phyloP scores from a whole-genome alignment of 2,329 filamentous ascomycete genomes.

The Trichoderma atroviride region DNA sequence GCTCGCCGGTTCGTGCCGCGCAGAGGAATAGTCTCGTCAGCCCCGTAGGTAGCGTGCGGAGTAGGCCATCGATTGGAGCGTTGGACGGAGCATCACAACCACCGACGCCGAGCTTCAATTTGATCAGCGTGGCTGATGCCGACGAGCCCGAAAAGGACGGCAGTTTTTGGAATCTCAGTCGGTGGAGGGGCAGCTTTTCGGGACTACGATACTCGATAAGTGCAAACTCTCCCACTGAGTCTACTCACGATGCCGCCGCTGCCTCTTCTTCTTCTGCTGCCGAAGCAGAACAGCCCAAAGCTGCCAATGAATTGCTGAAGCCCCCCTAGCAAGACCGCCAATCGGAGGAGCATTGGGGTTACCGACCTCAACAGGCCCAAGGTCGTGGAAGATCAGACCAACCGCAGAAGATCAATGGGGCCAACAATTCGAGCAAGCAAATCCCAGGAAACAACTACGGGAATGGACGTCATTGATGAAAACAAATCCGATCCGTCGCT shows the following conservation, averaged over 20 bases:
- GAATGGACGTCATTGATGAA: conserved; percentile 16
- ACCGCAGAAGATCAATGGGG: conserved; percentile 39
- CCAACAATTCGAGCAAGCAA: conserved; percentile 18
- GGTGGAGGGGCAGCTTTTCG: conserved; percentile 52
- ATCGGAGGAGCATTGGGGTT: conserved; percentile 38
- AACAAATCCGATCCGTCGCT: conserved; percentile 27
- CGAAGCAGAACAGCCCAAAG: conserved; percentile 42
- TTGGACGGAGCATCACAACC: conserved; percentile 42
- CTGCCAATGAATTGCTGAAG: conserved; percentile 31
- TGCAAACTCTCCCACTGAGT: conserved; percentile 32
- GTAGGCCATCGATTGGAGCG: conserved; percentile 33
- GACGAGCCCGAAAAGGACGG: conserved; percentile 47
- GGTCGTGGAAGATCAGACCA: conserved; percentile 32
- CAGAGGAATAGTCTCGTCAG: conserved; percentile 39
- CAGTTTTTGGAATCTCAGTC: conserved; percentile 60
- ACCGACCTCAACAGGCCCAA: conserved; percentile 35
- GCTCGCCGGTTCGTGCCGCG: conserved; percentile 30
- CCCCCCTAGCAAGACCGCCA: conserved; percentile 41
- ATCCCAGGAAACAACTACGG: not conserved
- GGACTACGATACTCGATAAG: conserved; percentile 38
- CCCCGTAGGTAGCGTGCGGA: conserved; percentile 42
- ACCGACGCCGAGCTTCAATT: conserved; percentile 60
- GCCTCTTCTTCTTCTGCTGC: conserved; percentile 12
- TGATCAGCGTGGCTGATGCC: conserved; percentile 42
- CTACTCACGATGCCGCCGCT: conserved; percentile 23